phyloP scores from a whole-genome alignment of 352 stramenopile species.

The Pythium plurisporium region DNA sequence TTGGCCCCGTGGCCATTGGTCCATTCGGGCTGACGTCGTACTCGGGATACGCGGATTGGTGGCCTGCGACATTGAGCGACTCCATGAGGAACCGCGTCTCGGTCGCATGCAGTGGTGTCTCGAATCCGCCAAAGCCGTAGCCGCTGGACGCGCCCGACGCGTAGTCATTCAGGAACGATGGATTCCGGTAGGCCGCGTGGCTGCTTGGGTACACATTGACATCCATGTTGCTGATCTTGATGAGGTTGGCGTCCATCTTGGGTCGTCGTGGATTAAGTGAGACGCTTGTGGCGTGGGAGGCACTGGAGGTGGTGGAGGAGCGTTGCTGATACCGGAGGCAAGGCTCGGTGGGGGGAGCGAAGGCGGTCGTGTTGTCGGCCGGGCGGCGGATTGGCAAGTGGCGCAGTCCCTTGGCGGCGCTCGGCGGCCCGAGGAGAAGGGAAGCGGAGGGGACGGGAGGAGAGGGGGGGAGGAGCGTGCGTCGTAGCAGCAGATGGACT shows the following conservation, averaged over 20 bases:
- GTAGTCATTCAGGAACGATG: background rate
- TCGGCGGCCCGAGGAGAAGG: background rate
- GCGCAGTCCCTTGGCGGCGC: background rate
- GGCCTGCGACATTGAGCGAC: background rate
- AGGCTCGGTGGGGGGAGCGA: background rate
- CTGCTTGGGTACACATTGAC: background rate
- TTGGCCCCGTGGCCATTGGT: background rate
- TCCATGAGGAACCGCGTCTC: slow-evolving; percentile 5
- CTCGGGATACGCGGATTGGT: background rate
- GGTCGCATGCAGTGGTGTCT: background rate
- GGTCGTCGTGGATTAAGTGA: background rate
- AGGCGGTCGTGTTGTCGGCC: background rate
- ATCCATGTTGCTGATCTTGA: background rate
- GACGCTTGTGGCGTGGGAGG: too few relatives aligned
- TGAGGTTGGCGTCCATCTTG: background rate
- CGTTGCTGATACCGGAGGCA: background rate
- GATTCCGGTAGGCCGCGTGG: background rate
- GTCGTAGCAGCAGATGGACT: background rate
- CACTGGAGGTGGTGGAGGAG: background rate
- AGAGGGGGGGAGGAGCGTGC: background rate
- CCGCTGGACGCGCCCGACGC: background rate
- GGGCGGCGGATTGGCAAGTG: background rate
- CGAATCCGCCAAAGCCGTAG: background rate
- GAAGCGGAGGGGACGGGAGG: background rate
- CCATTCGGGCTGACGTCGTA: background rate